Conservation (phyloP, 306 rosid species). For the Sicyos edulis region DNA sequence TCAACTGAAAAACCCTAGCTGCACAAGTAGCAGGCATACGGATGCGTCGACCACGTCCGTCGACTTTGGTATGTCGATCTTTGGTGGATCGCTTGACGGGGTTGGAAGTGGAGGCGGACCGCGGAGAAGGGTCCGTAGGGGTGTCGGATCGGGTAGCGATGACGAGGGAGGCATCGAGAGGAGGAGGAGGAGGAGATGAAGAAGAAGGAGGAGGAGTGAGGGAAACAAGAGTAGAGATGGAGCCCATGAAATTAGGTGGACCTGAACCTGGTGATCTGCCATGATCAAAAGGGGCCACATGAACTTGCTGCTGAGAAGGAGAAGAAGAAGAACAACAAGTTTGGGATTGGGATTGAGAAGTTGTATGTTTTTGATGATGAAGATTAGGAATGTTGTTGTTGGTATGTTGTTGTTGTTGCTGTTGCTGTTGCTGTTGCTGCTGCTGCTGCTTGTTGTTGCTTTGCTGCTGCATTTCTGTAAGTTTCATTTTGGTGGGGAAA, state of each 20-base stretch:
- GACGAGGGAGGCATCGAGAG: slow-evolving; percentile 71
- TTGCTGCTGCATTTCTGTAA: slow-evolving; percentile 64
- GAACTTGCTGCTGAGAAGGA: background rate
- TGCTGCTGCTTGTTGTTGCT: slow-evolving; percentile 36
- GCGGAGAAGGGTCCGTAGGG: slow-evolving; percentile 19
- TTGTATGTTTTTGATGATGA: slow-evolving; percentile 21
- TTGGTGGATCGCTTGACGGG: slow-evolving; percentile 63
- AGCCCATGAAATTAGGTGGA: slow-evolving; percentile 46
- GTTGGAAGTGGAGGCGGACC: slow-evolving; percentile 22
- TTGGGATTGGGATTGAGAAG: background rate
- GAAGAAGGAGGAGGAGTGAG: slow-evolving; percentile 34
- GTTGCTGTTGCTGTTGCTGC: background rate
- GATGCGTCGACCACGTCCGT: slow-evolving; percentile 83
- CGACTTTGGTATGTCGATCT: slow-evolving; percentile 86
- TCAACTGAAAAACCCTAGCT: slow-evolving; percentile 81
- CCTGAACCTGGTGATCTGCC: slow-evolving; percentile 30
- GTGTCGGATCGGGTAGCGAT: slow-evolving; percentile 82
- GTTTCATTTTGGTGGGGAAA: slow-evolving; percentile 62
- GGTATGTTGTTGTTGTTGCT: background rate
- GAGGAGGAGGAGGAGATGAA: slow-evolving; percentile 26
- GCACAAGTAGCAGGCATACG: slow-evolving; percentile 97
- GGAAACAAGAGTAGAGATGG: slow-evolving; percentile 38
- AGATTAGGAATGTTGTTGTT: slow-evolving; percentile 26
- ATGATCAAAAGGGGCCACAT: slow-evolving; percentile 55
- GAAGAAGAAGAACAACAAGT: background rate